phyloP scores from a whole-genome alignment of 768 basidiomycete genomes.

The Trichaptum fuscoviolaceum region DNA sequence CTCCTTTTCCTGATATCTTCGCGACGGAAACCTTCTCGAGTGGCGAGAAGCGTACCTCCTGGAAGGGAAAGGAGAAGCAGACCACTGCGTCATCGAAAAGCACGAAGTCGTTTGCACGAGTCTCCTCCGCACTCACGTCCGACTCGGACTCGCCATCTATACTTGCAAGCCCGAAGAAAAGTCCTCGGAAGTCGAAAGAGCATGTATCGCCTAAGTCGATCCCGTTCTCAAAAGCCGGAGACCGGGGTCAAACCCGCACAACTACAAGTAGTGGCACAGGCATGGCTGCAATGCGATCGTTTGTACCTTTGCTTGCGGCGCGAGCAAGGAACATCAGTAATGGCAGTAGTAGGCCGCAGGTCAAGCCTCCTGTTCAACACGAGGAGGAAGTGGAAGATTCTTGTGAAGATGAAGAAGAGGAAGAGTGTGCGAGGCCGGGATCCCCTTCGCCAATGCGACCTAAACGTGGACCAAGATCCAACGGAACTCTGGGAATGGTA shows the following conservation, averaged over 20 bases:
- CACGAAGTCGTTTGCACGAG: background rate
- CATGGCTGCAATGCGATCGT: background rate
- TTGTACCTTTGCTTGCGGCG: background rate
- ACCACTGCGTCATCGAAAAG: background rate
- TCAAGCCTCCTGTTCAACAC: background rate
- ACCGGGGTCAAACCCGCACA: background rate
- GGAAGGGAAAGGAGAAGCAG: background rate
- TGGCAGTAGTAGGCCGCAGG: background rate
- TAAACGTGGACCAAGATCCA: background rate
- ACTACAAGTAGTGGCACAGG: too few species aligned
- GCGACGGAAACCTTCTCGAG: background rate
- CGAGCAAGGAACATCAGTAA: background rate
- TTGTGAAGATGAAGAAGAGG: background rate
- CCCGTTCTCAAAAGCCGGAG: background rate
- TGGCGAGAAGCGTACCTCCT: background rate
- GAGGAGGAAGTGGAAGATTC: background rate
- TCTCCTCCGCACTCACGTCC: background rate
- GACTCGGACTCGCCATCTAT: background rate
- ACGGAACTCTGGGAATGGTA: background rate
- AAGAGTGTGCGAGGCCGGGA: background rate
- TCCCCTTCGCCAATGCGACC: background rate
- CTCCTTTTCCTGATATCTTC: background rate
- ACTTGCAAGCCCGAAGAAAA: background rate
- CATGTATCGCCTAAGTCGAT: background rate
- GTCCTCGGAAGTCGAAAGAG: background rate